These are phyloP conservation scores for Rhizoclosmatium hyalinum DNA, from an alignment of 371 early-diverging fungal genomes.

Conservation along the genomic window DNA sequence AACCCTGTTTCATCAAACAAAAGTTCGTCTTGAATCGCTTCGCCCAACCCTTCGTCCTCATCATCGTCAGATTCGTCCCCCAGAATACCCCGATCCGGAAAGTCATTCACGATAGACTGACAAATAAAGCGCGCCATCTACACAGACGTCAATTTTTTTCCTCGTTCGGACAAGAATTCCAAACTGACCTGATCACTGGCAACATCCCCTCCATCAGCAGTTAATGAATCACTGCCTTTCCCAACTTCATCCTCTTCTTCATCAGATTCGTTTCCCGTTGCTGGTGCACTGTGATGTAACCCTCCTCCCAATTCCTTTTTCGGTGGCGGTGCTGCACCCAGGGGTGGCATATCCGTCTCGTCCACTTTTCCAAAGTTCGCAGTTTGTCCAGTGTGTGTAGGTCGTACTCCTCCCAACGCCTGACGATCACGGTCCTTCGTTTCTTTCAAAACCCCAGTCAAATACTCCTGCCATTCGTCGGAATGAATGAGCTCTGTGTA, in stretches of 20 bases:
- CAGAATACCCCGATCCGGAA: conserved; percentile 67
- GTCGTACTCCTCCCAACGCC: conserved; percentile 87
- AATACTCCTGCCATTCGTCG: conserved; percentile 88
- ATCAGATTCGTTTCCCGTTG: conserved; percentile 21
- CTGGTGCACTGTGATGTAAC: conserved; percentile 19
- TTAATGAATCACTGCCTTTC: conserved; percentile 45
- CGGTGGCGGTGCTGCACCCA: conserved; percentile 19
- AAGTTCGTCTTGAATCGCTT: conserved; percentile 32
- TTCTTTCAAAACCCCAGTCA: conserved; percentile 75
- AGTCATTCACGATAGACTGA: conserved; percentile 68
- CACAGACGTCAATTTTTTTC: not conserved
- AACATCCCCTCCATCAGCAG: conserved; percentile 56
- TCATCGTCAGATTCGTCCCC: conserved; percentile 64
- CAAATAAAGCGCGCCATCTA: conserved; percentile 75
- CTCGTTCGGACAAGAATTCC: not conserved
- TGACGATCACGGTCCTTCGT: conserved; percentile 87
- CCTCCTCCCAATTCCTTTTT: conserved; percentile 26
- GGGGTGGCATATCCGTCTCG: conserved; percentile 32
- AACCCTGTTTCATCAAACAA: conserved; percentile 13
- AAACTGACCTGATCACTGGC: conserved; percentile 51
- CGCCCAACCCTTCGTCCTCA: conserved; percentile 55
- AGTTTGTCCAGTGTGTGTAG: conserved; percentile 48
- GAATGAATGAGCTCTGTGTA: conserved; percentile 66
- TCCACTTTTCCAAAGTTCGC: conserved; percentile 34
- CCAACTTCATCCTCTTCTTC: conserved; percentile 54